Evolutionary conservation across 2,329 filamentous ascomycete genomes (phyloP), one percentile per base, ranked within the genome.

Genomic region (Ilyonectria destructans): DNA sequence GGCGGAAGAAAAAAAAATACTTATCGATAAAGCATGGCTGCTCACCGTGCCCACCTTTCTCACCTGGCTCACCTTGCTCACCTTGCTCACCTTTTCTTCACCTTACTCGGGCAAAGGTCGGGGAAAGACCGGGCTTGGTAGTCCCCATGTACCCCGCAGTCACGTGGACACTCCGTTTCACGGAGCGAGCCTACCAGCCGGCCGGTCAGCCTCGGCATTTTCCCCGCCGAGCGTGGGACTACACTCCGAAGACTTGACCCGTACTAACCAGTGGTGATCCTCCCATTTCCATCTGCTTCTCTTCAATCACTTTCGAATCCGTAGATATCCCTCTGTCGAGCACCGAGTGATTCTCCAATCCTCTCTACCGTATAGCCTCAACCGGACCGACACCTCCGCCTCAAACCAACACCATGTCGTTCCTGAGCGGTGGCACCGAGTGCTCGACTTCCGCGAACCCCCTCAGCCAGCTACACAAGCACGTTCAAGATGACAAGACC

Each of bases 371-470:
- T 63, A 40, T 35, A 43, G 58, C 63, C 64, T 72, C 61, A 59
- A 33, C 52, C 54, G 31, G 17, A 58, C 31, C 52, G 60, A 69
- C 35, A 58, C 37, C 26, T 46, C 57, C 59, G 49, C 13, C 52
- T 54, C 52, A 33, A 69, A 57, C 62, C 58, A 59, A 21, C 76
- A 85, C 69, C 74, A 98, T 99, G 96, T 98, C 96, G 62, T 98
- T 99, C 82, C 89, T 98, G 77, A 93, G 94, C 83, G 94, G 94
- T 82, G 95, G 96, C 76, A 93, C 96, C 76, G 96, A 98, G 85
- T 99, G 96, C 88, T 98, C 96, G 64, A 97, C 96, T 69, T 95
- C 93, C 72, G 94, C 92, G 78, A 99, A 99, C 82, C 96, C 97
- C 65, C 91, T 99, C 77, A 96, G 94, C 80, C 96, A 98, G 86